Base-by-base conservation (phyloP, 176 grass and related monocot species). In the Oryza longistaminata region DNA sequence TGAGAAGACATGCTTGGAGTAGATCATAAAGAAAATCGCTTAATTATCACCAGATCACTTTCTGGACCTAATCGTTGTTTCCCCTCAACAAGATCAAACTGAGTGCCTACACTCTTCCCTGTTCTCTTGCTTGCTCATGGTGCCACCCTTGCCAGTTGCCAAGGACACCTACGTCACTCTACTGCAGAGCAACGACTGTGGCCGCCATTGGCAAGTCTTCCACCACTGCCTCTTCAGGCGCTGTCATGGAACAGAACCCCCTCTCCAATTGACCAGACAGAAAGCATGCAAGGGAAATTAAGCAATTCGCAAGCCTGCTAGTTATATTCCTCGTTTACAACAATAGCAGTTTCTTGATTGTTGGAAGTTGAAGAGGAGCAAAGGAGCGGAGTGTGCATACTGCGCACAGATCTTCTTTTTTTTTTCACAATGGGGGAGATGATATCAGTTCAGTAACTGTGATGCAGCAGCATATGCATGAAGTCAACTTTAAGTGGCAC, bases 1-100 rank as follows among this genome's bases (percentile, higher is more conserved):
- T 81, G 78, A 34, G 19, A 83, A 67, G 42, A 25, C 7, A 78
- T 22, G 45, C 25, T 83, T 73, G 16, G 52, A 74, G 26, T 2
- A 29, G 67, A 74, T 45, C 44, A 26, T 74, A 35, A 16, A 52
- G 14, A 52, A 16, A 52, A 52, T 52, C 4, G 15, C 49, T 52
- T 52, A 16, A 52, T 52, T 58, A 58, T 58, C 53, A 58, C 19
- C 6, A 58, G 19, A 6, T 21, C 16, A 58, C 53, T 58, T 58
- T 58, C 53, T 58, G 19, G 50, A 19, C 50, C 7, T 58, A 19
- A 58, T 58, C 2, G 7, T 5, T n/a, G 16, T 9, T 21, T 9
- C 53, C 53, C 6, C 19, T 55, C 19, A 21, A 58, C 19, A 58
- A 58, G 6, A 21, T 58, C 7, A 58, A 58, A 58, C 16, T 2